These are phyloP conservation scores for Venturia pyrina DNA, from an alignment of 2,329 filamentous ascomycete genomes.

Conservation along the genomic window DNA sequence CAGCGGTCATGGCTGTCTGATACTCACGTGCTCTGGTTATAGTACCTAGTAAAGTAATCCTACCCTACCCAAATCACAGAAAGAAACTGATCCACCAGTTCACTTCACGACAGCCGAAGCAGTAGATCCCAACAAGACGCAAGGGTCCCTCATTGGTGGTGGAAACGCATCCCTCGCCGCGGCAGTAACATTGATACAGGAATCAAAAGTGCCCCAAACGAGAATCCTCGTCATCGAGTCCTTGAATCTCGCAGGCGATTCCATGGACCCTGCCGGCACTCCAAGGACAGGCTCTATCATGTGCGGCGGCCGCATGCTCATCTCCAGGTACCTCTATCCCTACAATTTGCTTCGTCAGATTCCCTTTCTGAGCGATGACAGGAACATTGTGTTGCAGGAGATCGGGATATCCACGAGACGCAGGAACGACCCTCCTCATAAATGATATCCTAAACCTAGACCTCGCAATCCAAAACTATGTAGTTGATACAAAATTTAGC, in stretches of 20 bases:
- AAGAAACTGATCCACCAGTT: not conserved
- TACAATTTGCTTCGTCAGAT: too few species aligned
- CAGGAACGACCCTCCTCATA: too few species aligned
- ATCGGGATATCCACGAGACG: too few species aligned
- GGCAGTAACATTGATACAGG: slow-evolving; percentile 21
- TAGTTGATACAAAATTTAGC: too few species aligned
- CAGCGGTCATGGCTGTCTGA: not conserved
- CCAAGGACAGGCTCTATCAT: slow-evolving; percentile 19
- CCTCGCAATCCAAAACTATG: too few species aligned
- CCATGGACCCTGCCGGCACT: slow-evolving; percentile 12
- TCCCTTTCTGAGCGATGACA: too few species aligned
- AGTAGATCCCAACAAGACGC: slow-evolving; percentile 17
- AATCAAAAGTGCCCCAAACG: slow-evolving; percentile 21
- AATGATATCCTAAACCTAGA: too few species aligned
- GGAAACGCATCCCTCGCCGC: slow-evolving; percentile 23
- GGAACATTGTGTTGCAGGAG: too few species aligned
- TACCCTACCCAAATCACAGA: not conserved
- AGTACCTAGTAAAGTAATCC: not conserved
- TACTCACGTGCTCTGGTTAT: not conserved
- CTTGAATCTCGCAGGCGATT: not conserved
- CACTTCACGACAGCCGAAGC: not conserved
- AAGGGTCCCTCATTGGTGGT: slow-evolving; percentile 24
- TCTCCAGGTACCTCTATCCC: too few species aligned
- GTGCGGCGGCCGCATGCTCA: slow-evolving; percentile 22
- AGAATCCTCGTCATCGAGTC: slow-evolving; percentile 14